Evolutionary conservation across 345 rosid species (phyloP), one percentile per base, ranked within the genome.

Genomic region (Hypericum androsaemum): DNA sequence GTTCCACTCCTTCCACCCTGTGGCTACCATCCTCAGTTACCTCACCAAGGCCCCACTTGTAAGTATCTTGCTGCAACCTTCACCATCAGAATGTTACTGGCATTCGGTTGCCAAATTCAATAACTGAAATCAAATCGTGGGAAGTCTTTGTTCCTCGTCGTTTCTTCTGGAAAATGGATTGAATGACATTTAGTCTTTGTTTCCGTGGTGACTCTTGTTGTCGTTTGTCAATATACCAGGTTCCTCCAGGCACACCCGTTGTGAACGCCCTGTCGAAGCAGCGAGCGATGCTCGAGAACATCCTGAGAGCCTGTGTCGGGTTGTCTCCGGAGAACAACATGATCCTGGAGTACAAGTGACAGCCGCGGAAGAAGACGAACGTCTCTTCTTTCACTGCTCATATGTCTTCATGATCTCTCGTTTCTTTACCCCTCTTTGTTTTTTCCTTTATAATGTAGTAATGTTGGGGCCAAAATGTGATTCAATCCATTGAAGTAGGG

Each of bases 11-110:
- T 88, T 92, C 80, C 98, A 92, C 69, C 98, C 98, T 5, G 96
- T 92, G 38, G 96, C 96, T 39, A 85, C 98, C 60, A 81, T 92
- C 61, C 96, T 92, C 53, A 92, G 98, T 64, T 92, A 92, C 82
- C 89, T 92, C 55, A 85, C 84, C 61, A 92, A 88, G 83, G 96
- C 98, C 49, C 98, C 98, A 60, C 88, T 92, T 12, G 98, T 92
- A 76, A 75, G 94, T 53, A n/a, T n/a, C n/a, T n/a, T n/a, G n/a
- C n/a, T n/a, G n/a, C 32, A 22, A 22, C 32, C 32, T 22, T 22
- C 32, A 22, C 4, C 32, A 1, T 1, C 32, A 22, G 1, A 22
- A 22, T 22, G 1, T 22, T 22, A 22, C 32, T 1, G 2, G 32
- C 32, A 22, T 22, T n/a, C n/a, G n/a, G n/a, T n/a, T n/a, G n/a